Evolutionary conservation across 1,284 basidiomycete genomes (phyloP).

Genomic region (Vanrija humicola): DNA sequence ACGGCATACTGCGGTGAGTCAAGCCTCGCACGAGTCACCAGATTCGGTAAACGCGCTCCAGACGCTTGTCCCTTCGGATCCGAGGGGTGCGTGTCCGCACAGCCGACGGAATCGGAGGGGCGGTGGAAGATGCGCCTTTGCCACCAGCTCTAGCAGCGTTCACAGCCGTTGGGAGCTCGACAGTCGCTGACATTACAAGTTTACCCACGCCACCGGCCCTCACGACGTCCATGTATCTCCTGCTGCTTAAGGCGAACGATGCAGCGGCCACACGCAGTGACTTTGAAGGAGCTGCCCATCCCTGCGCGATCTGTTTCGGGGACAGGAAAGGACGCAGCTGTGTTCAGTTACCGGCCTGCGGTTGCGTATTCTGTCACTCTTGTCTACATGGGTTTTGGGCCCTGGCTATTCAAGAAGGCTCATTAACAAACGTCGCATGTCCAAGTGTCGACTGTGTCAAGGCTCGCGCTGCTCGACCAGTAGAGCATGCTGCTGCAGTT

Average conservation of each 20-base stretch:
- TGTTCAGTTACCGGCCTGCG: slow-evolving; percentile 35
- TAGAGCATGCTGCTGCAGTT: slow-evolving; percentile 3
- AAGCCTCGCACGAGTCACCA: too few species aligned
- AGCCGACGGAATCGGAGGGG: too few species aligned
- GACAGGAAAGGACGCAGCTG: slow-evolving; percentile 42
- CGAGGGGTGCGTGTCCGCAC: too few species aligned
- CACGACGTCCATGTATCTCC: slow-evolving; percentile 28
- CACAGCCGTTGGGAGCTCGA: not conserved
- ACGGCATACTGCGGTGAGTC: slow-evolving; percentile 18
- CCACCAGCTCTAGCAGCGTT: too few species aligned
- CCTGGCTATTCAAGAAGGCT: slow-evolving; percentile 45
- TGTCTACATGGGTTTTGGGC: slow-evolving; percentile 44
- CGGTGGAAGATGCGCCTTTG: too few species aligned
- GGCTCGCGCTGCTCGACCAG: slow-evolving; percentile 21
- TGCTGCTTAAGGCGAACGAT: slow-evolving; percentile 34
- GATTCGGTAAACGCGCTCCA: too few species aligned
- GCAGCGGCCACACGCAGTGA: slow-evolving; percentile 26
- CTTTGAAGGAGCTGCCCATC: slow-evolving; percentile 39
- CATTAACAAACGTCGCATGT: slow-evolving; percentile 42
- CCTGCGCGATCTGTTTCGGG: slow-evolving; percentile 48
- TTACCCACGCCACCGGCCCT: slow-evolving; percentile 15
- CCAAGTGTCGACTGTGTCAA: slow-evolving; percentile 44
- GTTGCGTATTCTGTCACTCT: slow-evolving; percentile 43
- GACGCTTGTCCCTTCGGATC: too few species aligned
- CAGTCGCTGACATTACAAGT: too few species aligned